Conservation (phyloP, 2,329 filamentous ascomycete genomes). For the Dothideomycetidae sp. region DNA sequence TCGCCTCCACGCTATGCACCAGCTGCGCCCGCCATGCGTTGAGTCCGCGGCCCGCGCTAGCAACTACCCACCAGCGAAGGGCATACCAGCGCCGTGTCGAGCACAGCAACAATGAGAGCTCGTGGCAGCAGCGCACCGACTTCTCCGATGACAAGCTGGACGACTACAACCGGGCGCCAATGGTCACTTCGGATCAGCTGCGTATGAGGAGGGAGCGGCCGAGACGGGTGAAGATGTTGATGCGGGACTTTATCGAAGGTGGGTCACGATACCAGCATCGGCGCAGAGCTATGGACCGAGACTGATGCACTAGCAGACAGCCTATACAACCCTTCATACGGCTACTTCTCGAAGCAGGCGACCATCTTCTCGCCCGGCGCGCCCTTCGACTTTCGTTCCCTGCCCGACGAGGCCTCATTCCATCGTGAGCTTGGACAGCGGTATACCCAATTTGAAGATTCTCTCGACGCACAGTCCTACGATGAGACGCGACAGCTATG, state of each 20-base stretch:
- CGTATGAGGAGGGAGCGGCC: slow-evolving; percentile 61
- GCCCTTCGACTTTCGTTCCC: slow-evolving; percentile 71
- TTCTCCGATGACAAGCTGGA: slow-evolving; percentile 60
- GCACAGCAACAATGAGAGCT: slow-evolving; percentile 44
- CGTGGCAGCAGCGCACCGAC: slow-evolving; percentile 76
- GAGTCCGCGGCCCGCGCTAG: slow-evolving; percentile 9
- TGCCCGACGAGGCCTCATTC: slow-evolving; percentile 79
- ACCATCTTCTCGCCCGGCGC: slow-evolving; percentile 90
- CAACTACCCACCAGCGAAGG: slow-evolving; percentile 7
- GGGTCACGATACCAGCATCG: not conserved
- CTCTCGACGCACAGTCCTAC: slow-evolving; percentile 56
- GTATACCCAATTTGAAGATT: slow-evolving; percentile 83
- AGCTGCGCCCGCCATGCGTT: slow-evolving; percentile 24
- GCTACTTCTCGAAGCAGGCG: slow-evolving; percentile 91
- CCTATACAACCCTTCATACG: slow-evolving; percentile 85
- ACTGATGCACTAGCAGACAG: slow-evolving; percentile 47
- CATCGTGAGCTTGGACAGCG: slow-evolving; percentile 59
- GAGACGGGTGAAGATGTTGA: slow-evolving; percentile 84
- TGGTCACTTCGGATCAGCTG: slow-evolving; percentile 70
- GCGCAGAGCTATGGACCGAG: not conserved
- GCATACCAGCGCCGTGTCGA: slow-evolving; percentile 11
- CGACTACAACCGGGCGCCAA: slow-evolving; percentile 70
- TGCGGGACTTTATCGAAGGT: slow-evolving; percentile 89
- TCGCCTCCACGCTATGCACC: slow-evolving; percentile 56
- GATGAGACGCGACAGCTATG: slow-evolving; percentile 79